These are phyloP conservation scores for Aureobasidium lini DNA, from an alignment of 2,329 filamentous ascomycete species.

Conservation along the genomic window DNA sequence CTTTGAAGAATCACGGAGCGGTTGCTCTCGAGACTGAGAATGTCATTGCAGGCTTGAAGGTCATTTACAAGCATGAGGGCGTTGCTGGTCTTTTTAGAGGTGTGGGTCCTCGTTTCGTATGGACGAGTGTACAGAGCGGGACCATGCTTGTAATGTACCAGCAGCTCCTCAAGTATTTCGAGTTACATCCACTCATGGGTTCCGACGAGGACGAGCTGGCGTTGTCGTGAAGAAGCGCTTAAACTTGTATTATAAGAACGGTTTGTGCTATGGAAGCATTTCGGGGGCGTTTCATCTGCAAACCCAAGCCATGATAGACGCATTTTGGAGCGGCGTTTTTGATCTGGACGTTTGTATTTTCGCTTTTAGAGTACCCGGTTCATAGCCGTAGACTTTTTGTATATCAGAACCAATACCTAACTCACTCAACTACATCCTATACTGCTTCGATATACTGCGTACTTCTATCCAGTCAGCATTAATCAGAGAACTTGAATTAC, in stretches of 20 bases:
- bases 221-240: constrained; percentile 15
- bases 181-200: constrained; percentile 41
- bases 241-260: constrained; percentile 3
- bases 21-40: constrained; percentile 82
- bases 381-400: constrained; percentile 1
- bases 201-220: constrained; percentile 16
- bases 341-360: constrained; percentile 3
- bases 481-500: no score
- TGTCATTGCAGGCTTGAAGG: constrained; percentile 69
- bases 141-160: constrained; percentile 97
- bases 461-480: background rate
- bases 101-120: constrained; percentile 84
- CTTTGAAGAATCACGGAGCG: constrained; percentile 70
- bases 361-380: background rate
- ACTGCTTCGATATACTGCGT: no score
- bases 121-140: constrained; percentile 95
- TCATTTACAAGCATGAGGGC: constrained; percentile 89
- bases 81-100: constrained; percentile 87
- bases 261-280: background rate
- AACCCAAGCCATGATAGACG: constrained; percentile 6
- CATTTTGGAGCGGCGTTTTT: constrained; percentile 10
- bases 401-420: constrained; percentile 7
- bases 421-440: background rate
- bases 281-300: constrained; percentile 8
- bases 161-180: constrained; percentile 70